Evolutionary conservation across 2,329 filamentous ascomycete genomes (phyloP).

Genomic region (Penicillium sclerotiorum): DNA sequence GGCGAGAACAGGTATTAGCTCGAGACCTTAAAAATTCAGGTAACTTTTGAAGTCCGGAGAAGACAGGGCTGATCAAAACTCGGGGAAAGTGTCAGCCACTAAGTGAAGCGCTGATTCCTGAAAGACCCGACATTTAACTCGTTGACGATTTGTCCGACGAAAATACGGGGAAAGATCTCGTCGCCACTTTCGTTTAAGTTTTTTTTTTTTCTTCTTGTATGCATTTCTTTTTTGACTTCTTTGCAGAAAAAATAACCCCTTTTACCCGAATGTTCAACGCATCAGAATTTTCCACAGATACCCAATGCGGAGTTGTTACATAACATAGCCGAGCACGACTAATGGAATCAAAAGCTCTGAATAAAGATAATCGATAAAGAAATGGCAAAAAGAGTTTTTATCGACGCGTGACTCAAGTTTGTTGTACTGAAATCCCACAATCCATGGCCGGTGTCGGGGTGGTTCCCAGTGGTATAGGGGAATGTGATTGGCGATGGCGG

Average conservation of each 20-base stretch:
- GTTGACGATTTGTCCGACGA: conserved; percentile 26
- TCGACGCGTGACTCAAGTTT: conserved; percentile 13
- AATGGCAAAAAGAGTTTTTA: conserved; percentile 5
- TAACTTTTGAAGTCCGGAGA: not conserved
- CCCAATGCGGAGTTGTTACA: conserved; percentile 4
- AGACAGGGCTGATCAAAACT: conserved; percentile 26
- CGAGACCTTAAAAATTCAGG: not conserved
- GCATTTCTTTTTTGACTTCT: not conserved
- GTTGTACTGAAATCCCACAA: conserved; percentile 11
- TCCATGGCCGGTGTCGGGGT: conserved; percentile 32
- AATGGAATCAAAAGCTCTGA: not conserved
- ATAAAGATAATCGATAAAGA: conserved; percentile 9
- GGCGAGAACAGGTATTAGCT: no score
- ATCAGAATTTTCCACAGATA: not conserved
- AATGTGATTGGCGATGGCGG: conserved; percentile 15
- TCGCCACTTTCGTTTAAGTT: conserved; percentile 21
- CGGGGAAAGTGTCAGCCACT: conserved; percentile 7
- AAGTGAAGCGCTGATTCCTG: conserved; percentile 28
- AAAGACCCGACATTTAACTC: conserved; percentile 32
- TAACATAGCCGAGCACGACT: conserved; percentile 3
- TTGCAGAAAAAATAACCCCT: no score
- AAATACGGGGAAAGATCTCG: conserved; percentile 25
- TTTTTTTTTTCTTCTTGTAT: not conserved
- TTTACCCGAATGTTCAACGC: no score
- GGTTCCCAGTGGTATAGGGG: conserved; percentile 11